Conservation (phyloP, 2,329 filamentous ascomycete genomes). For the Aspergillus felis region DNA sequence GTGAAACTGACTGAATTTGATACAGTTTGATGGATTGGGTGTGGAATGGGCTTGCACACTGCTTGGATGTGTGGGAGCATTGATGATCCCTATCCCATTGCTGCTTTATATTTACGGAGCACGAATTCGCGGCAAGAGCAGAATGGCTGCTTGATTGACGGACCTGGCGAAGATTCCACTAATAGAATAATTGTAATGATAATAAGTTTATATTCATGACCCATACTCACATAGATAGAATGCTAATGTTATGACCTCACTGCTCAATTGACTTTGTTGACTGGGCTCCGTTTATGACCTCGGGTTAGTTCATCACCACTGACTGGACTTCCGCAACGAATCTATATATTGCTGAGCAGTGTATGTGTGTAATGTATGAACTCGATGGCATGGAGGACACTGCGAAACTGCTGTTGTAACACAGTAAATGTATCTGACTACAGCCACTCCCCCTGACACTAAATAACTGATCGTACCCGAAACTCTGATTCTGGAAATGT, state of each 20-base stretch:
- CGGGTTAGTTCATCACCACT: no score
- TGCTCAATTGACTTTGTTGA: neutral
- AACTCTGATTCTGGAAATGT: neutral
- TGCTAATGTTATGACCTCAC: neutral
- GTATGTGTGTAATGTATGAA: no score
- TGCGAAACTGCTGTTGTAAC: no score
- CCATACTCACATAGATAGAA: neutral
- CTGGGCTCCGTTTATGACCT: no score
- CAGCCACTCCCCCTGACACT: neutral
- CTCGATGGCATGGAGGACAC: no score
- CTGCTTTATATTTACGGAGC: slow-evolving; percentile 11
- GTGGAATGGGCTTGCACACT: slow-evolving; percentile 30
- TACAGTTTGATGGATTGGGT: slow-evolving; percentile 27
- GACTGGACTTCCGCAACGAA: no score
- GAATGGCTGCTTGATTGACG: neutral
- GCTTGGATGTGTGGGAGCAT: slow-evolving; percentile 25
- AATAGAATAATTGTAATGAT: neutral
- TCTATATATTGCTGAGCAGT: no score
- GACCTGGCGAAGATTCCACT: neutral
- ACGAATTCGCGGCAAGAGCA: slow-evolving; percentile 7
- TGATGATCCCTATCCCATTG: slow-evolving; percentile 28
- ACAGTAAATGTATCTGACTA: no score
- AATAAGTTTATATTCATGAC: neutral
- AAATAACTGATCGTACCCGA: neutral
- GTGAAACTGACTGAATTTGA: neutral